Base-by-base conservation (phyloP, 2,329 filamentous ascomycete species). In the Mariannaea sp. region DNA sequence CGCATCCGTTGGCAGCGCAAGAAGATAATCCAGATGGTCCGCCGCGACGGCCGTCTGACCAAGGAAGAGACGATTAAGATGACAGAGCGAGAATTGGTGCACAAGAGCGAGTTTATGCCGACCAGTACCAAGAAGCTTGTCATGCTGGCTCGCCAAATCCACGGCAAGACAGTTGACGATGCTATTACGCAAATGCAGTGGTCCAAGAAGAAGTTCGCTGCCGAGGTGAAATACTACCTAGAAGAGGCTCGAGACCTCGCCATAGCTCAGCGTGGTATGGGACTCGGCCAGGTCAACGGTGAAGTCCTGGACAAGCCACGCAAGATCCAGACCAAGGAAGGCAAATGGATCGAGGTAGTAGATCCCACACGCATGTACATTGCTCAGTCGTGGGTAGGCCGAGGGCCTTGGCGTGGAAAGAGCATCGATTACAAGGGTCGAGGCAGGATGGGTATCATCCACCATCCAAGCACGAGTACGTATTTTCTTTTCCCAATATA, bases 101-200 rank as follows among this genome's bases (percentile, higher is more conserved):
- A 77, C 70, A 86, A 86, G 72, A 91, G 86, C 57, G 81, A 87
- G 40, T 82, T 83, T 62, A 82, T 97, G 69, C 87, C 92, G 65
- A 97, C 94, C 2, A 91, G 86, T 42, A 79, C 90, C 59, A 99
- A 99, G 84, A 99, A 99, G 78, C 80, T 99, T 49, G 86, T 88
- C 46, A 87, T 89, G 65, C 77, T 99, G 43, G 87, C 93, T 19
- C 85, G 88, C 49, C 94, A 97, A 76, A 94, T 99, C 68, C 82
- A 86, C 2, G 94, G 94, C 61, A 97, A 97, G 82, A 87, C 87
- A n/a, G 80, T 99, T 56, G 91, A 95, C 53, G 92, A 99, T 29
- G 94, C 94, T 12, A 90, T 97, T 61, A 76, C 89, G 49, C 94
- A 99, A 79, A 96, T 99, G 90, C 84, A 87, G 50, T 97, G 93